Conservation (phyloP, 306 rosid species). For the Phaseolus lunatus region DNA sequence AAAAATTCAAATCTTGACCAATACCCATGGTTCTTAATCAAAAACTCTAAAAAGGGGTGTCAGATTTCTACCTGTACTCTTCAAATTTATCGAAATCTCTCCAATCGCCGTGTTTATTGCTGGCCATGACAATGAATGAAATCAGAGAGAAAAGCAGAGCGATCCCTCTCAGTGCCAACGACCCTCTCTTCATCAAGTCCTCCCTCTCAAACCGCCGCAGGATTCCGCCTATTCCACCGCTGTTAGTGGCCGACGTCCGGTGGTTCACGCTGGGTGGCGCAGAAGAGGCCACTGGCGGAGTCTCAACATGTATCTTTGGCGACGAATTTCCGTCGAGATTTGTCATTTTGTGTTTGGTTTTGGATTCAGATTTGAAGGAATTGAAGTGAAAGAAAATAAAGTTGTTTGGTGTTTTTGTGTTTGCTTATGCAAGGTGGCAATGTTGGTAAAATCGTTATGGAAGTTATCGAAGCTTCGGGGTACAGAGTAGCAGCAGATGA, state of each 20-base stretch:
- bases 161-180: conserved; percentile 60
- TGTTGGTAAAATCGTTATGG: conserved; percentile 47
- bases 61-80: conserved; percentile 61
- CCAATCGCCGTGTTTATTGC: conserved; percentile 72
- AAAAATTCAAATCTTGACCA: conserved; percentile 5
- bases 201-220: conserved; percentile 74
- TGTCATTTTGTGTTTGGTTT: conserved; percentile 46
- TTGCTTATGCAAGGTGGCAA: conserved; percentile 6
- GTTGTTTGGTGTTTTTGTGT: neutral
- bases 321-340: conserved; percentile 29
- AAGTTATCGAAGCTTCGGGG: conserved; percentile 25
- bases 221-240: conserved; percentile 46
- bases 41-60: conserved; percentile 4
- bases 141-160: conserved; percentile 68
- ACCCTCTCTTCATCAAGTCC: conserved; percentile 63
- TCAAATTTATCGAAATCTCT: conserved; percentile 64
- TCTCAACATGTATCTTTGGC: conserved; percentile 41
- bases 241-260: conserved; percentile 17
- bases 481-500: neutral
- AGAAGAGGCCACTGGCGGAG: conserved; percentile 41
- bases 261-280: conserved; percentile 17
- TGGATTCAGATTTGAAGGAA: neutral
- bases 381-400: neutral
- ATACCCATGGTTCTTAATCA: conserved; percentile 30
- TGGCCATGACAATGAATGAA: conserved; percentile 64